Conservation (phyloP, 345 rosid species). For the Nasturtium officinale region DNA sequence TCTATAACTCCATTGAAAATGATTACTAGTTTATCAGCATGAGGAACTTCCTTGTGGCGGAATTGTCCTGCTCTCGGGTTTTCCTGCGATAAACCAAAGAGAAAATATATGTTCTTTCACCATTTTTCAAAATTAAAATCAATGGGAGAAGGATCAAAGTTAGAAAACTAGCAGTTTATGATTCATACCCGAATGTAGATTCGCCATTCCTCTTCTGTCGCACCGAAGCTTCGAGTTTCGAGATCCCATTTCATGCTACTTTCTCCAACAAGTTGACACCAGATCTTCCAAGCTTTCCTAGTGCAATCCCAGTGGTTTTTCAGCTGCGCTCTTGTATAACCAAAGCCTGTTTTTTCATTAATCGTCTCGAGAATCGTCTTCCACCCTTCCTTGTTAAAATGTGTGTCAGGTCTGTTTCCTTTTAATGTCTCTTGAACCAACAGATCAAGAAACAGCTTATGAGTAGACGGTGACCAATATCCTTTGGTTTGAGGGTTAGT, state of each 20-base stretch:
- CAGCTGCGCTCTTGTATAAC: conserved; percentile 49
- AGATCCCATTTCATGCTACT: conserved; percentile 58
- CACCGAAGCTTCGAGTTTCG: conserved; percentile 47
- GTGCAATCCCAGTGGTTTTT: conserved; percentile 56
- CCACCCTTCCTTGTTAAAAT: conserved; percentile 58
- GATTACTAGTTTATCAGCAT: conserved; percentile 48
- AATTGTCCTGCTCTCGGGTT: conserved; percentile 53
- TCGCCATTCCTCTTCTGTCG: conserved; percentile 52
- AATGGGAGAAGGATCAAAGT: not conserved
- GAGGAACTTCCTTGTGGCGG: conserved; percentile 50
- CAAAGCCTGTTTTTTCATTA: conserved; percentile 44
- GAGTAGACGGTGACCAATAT: conserved; percentile 52
- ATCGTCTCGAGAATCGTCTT: conserved; percentile 50
- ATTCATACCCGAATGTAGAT: conserved; percentile 43
- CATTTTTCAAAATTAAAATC: not conserved
- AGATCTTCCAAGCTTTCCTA: conserved; percentile 57
- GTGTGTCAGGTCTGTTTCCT: conserved; percentile 52
- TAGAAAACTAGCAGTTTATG: conserved; percentile 5
- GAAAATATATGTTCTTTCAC: not conserved
- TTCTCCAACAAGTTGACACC: conserved; percentile 52
- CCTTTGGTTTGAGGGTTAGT: conserved; percentile 45
- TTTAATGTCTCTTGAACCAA: conserved; percentile 49
- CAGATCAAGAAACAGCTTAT: conserved; percentile 53
- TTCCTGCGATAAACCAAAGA: conserved; percentile 40
- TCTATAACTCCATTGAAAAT: conserved; percentile 45